These are phyloP conservation scores for Fraxinus excelsior DNA, from an alignment of 257 asterid species.

Conservation along the genomic window DNA sequence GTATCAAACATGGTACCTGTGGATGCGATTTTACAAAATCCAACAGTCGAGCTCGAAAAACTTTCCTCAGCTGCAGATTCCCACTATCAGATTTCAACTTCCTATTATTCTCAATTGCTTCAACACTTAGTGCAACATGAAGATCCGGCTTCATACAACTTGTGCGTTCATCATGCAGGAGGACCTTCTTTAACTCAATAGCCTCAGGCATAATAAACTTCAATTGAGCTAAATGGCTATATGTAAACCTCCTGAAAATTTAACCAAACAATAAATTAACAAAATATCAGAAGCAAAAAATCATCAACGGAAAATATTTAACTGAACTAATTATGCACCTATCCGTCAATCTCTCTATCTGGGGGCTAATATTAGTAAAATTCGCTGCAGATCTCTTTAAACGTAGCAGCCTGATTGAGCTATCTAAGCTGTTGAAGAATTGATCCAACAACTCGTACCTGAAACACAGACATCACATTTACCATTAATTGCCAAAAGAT, in stretches of 20 bases:
- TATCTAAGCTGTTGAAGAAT: constrained; percentile 73
- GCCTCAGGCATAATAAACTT: constrained; percentile 83
- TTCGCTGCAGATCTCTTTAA: constrained; percentile 54
- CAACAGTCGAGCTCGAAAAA: constrained; percentile 60
- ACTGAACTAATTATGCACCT: constrained; percentile 43
- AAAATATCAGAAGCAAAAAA: not conserved
- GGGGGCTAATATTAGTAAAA: constrained; percentile 62
- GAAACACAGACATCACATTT: constrained; percentile 28
- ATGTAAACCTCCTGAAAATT: constrained; percentile 68
- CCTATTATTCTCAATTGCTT: constrained; percentile 36
- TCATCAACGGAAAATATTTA: not conserved
- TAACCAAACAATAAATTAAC: not conserved
- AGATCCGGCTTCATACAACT: constrained; percentile 76
- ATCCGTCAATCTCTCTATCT: constrained; percentile 64
- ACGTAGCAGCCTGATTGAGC: constrained; percentile 67
- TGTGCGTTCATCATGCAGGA: constrained; percentile 64
- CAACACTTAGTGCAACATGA: constrained; percentile 34
- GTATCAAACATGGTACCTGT: constrained; percentile 46
- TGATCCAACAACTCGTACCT: constrained; percentile 75
- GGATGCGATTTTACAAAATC: constrained; percentile 69
- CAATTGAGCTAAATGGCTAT: constrained; percentile 73
- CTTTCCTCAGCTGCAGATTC: constrained; percentile 52
- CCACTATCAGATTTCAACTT: constrained; percentile 47
- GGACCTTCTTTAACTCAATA: constrained; percentile 61
- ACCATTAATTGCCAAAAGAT: constrained; percentile 7